phyloP scores from a whole-genome alignment of 2,329 filamentous ascomycete species.

The Epichloe bromicola region DNA sequence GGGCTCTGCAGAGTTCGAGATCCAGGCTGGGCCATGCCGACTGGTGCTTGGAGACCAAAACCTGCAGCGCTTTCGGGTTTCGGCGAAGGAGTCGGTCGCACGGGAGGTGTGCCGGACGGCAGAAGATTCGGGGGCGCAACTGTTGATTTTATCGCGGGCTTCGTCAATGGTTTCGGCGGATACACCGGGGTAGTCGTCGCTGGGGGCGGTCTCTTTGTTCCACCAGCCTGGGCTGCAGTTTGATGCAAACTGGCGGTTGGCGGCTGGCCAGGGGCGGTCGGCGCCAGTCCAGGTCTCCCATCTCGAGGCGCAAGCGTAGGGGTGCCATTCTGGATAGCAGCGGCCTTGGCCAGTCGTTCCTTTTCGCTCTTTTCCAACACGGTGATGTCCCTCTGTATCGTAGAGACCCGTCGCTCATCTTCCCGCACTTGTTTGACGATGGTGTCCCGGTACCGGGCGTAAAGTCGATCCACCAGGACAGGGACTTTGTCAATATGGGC shows the following conservation, averaged over 20 bases:
- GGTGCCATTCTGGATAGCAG: conserved; percentile 21
- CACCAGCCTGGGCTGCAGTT: conserved; percentile 7
- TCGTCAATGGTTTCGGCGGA: conserved; percentile 20
- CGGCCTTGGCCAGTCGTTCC: conserved; percentile 22
- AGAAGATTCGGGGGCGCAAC: conserved; percentile 18
- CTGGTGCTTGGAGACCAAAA: conserved; percentile 25
- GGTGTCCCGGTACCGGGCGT: conserved; percentile 58
- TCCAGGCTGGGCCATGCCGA: conserved; percentile 19
- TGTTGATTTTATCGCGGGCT: conserved; percentile 11
- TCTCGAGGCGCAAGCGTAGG: conserved; percentile 21
- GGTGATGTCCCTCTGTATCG: conserved; percentile 53
- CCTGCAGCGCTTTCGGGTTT: conserved; percentile 17
- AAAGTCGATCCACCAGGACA: conserved; percentile 58
- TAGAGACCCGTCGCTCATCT: conserved; percentile 56
- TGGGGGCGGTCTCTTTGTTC: conserved; percentile 14
- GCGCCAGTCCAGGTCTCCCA: conserved; percentile 11
- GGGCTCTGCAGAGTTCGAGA: conserved; percentile 20
- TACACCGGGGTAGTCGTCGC: conserved; percentile 21
- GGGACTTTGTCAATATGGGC: conserved; percentile 57
- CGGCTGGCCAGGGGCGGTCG: neutral
- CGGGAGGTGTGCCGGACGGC: conserved; percentile 15
- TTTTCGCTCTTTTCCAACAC: conserved; percentile 44
- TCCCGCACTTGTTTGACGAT: conserved; percentile 58
- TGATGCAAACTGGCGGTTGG: conserved; percentile 6
- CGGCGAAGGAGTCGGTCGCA: conserved; percentile 16